These are phyloP conservation scores for Podosphaera fusca DNA, from an alignment of 2,329 filamentous ascomycete species.

Conservation along the genomic window DNA sequence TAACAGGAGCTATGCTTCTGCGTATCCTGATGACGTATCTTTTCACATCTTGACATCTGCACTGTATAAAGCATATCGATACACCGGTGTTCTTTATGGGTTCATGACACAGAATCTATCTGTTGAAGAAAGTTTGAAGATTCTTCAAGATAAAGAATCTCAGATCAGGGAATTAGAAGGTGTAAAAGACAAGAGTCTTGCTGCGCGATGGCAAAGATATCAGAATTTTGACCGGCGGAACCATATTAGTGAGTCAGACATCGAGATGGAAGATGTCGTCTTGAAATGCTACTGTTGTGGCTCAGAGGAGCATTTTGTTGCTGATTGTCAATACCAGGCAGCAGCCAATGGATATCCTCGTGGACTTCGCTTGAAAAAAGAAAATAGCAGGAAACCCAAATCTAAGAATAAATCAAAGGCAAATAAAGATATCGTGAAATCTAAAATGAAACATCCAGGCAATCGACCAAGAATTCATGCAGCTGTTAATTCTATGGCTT, in stretches of 20 bases:
- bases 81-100: not conserved
- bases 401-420: not conserved
- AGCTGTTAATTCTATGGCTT: not conserved
- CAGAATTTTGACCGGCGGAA: not conserved
- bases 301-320: too few relatives aligned
- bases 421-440: not conserved
- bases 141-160: too few relatives aligned
- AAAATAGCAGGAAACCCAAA: not conserved
- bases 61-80: not conserved
- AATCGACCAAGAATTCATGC: not conserved
- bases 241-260: not conserved
- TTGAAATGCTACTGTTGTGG: not conserved
- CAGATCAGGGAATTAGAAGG: not conserved
- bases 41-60: not conserved
- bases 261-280: not conserved
- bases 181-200: not conserved
- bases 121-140: not conserved
- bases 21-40: not conserved
- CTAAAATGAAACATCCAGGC: not conserved
- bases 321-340: not conserved
- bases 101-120: not conserved
- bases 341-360: not conserved
- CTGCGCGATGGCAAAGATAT: not conserved
- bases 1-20: not conserved
- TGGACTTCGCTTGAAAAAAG: not conserved